Base-by-base conservation (phyloP, 2,329 filamentous ascomycete genomes). In the Ceratocystis cacaofunesta region DNA sequence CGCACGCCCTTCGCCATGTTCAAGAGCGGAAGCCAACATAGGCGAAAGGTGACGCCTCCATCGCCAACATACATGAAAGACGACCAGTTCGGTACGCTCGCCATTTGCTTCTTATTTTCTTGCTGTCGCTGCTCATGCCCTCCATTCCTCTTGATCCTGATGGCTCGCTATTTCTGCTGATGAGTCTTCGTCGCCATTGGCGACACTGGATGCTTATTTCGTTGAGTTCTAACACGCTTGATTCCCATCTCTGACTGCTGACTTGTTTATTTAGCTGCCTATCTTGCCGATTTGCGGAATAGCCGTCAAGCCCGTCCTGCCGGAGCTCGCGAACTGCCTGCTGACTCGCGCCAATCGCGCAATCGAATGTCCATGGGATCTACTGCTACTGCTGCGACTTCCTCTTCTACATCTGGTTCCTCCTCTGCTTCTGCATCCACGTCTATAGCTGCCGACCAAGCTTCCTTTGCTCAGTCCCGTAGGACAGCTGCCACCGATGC, bases 211-310 rank as follows among this genome's bases (percentile, higher is more conserved):
- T 22, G 3, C 48, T 12, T 17, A 2, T 30, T 15, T 25, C 28
- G 52, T 22, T 57, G 52, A 57, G 52, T 57, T 30, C 52, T 15
- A 12, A 32, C 28, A 2, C 17, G 8, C 19, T 8, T n/a, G 1
- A 57, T 32, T 30, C 52, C 22, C 12, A 32, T 64, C 61, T 65
- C 68, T 69, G 60, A 69, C 68, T 65, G 67, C 66, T 67, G 61
- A 66, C 70, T 62, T 48, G 25, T 66, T 36, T 66, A 32, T 61
- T n/a, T 75, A 90, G 88, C 85, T 69, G 79, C 79, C 68, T 92
- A 90, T 73, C 81, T 91, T 44, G 79, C 85, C 70, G 83, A 86
- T 69, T 81, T 92, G 44, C 85, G 89, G 70, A 83, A 81, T 70
- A 88, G 82, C 74, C 84, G 86, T 63, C 78, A 84, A 65, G 78